Evolutionary conservation across 768 basidiomycete genomes (phyloP).

Genomic region (Suillus tomentosus): DNA sequence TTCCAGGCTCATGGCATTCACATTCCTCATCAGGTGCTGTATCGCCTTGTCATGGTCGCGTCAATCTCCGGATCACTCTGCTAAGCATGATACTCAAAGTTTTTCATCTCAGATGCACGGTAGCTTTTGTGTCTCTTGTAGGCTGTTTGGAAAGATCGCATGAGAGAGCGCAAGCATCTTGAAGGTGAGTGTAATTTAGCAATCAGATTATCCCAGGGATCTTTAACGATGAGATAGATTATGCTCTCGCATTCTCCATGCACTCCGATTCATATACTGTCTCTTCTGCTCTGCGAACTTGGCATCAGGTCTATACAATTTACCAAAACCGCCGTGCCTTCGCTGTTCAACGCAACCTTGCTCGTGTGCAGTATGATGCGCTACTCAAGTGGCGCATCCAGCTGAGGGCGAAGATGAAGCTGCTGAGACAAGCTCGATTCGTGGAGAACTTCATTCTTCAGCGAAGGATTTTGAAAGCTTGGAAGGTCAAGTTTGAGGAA

Average conservation of each 20-base stretch:
- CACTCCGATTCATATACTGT: constrained; percentile 44
- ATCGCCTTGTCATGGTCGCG: constrained; percentile 34
- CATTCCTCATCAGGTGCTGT: constrained; percentile 12
- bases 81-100: background rate
- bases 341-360: constrained; percentile 44
- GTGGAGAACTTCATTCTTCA: constrained; percentile 53
- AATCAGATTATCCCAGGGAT: constrained; percentile 5
- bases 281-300: constrained; percentile 42
- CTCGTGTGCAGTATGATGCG: constrained; percentile 42
- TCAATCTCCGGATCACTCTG: constrained; percentile 18
- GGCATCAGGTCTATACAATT: constrained; percentile 44
- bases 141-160: constrained; percentile 50
- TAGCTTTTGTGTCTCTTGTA: background rate
- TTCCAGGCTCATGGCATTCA: background rate
- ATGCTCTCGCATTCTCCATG: constrained; percentile 51
- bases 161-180: constrained; percentile 40
- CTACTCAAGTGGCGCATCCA: constrained; percentile 59
- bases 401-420: constrained; percentile 50
- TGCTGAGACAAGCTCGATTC: constrained; percentile 54
- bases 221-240: constrained; percentile 35
- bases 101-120: constrained; percentile 4
- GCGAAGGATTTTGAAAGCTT: constrained; percentile 48
- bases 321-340: constrained; percentile 50
- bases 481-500: constrained; percentile 49
- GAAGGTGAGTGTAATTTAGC: constrained; percentile 45